These are phyloP conservation scores for Poa pratensis DNA, from an alignment of 176 grass and related monocot species.

Conservation along the genomic window DNA sequence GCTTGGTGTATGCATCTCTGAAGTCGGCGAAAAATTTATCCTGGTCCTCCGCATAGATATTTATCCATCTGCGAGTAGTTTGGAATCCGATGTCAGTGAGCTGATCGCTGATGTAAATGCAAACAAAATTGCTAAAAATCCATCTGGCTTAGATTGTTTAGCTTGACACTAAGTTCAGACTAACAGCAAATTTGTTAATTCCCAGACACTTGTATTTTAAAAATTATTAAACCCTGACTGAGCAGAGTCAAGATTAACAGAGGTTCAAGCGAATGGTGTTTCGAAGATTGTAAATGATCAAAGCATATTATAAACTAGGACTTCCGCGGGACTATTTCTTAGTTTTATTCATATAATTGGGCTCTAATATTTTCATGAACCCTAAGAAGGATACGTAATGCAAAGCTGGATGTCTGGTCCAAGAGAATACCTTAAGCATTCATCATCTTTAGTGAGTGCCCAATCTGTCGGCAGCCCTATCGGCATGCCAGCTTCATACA, in stretches of 20 bases:
- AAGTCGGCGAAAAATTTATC: conserved; percentile 78
- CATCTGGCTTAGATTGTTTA: background rate
- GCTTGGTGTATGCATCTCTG: conserved; percentile 75
- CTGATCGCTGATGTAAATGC: background rate
- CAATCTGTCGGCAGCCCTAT: conserved; percentile 78
- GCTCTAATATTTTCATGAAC: background rate
- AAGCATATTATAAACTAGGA: background rate
- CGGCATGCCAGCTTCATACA: conserved; percentile 73
- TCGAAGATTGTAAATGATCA: conserved; percentile 2
- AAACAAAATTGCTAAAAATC: background rate
- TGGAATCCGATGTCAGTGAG: conserved; percentile 20
- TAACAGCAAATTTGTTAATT: background rate
- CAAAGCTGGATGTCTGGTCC: background rate
- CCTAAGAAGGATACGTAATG: background rate
- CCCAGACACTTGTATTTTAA: background rate
- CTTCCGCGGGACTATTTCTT: background rate
- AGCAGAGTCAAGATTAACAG: background rate
- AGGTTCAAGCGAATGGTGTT: background rate
- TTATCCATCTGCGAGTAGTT: conserved; percentile 76
- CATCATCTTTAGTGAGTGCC: conserved; percentile 79
- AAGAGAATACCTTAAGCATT: conserved; percentile 74
- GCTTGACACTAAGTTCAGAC: conserved; percentile 2
- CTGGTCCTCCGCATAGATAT: conserved; percentile 75
- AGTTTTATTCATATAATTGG: background rate
- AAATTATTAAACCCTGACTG: background rate